These are phyloP conservation scores for Asterochloris sp. DNA, from an alignment of 139 green algal species.

Conservation along the genomic window DNA sequence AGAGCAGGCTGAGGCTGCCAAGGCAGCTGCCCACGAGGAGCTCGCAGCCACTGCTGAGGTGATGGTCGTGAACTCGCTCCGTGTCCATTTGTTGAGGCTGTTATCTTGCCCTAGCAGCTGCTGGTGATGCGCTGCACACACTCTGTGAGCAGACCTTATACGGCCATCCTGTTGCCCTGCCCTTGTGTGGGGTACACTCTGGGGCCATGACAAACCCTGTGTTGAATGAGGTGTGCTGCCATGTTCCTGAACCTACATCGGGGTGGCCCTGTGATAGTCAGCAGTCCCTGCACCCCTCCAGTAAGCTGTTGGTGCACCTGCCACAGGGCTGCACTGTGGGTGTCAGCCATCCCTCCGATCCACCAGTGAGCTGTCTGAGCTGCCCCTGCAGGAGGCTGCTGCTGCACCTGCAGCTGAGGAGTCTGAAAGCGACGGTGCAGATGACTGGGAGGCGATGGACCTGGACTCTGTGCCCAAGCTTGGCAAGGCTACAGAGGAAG, in stretches of 20 bases:
- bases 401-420: constrained; percentile 4
- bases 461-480: constrained; percentile 34
- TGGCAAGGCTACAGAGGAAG: too few relatives aligned
- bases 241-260: too few relatives aligned
- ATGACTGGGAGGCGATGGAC: constrained; percentile 71
- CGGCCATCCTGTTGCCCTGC: background rate
- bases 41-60: constrained; percentile 1
- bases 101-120: background rate
- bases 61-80: background rate
- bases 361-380: background rate
- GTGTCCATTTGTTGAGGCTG: background rate
- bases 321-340: too few relatives aligned
- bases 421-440: constrained; percentile 16
- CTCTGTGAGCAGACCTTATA: background rate
- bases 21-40: constrained; percentile 1
- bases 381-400: background rate
- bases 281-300: too few relatives aligned
- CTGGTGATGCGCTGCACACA: background rate
- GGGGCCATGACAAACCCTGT: too few relatives aligned
- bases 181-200: background rate
- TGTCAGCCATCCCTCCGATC: too few relatives aligned
- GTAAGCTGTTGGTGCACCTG: too few relatives aligned
- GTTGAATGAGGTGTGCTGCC: too few relatives aligned
- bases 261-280: too few relatives aligned
- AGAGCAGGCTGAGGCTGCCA: constrained; percentile 12